Evolutionary conservation across 139 green algal species (phyloP).

Genomic region (Asterochloris sp.): DNA sequence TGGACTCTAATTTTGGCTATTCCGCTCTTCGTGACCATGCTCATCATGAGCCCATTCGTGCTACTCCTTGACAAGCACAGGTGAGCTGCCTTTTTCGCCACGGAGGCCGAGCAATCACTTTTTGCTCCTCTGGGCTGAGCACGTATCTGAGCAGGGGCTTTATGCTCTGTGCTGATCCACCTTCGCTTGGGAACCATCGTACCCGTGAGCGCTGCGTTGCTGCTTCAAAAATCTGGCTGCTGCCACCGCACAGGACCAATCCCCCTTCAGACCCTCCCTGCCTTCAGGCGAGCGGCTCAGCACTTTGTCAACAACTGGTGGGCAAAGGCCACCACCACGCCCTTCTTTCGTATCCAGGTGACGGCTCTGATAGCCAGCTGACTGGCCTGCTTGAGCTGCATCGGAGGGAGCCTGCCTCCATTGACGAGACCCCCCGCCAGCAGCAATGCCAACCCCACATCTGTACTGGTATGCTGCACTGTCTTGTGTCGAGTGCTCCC

Average conservation of each 20-base stretch:
- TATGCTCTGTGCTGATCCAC: too few species aligned
- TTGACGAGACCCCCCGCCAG: too few species aligned
- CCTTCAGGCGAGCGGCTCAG: slow-evolving; percentile 53
- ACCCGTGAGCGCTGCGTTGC: too few species aligned
- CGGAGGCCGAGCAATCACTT: neutral
- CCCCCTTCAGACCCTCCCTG: neutral
- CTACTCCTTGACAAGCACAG: slow-evolving; percentile 75
- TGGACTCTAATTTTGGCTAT: slow-evolving; percentile 74
- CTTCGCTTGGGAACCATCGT: too few species aligned
- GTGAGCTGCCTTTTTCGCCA: slow-evolving; percentile 22
- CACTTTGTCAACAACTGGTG: slow-evolving; percentile 94
- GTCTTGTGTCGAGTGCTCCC: too few species aligned
- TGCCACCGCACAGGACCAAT: neutral
- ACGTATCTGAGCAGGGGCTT: neutral
- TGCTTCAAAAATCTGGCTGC: neutral
- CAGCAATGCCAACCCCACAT: too few species aligned
- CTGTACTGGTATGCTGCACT: too few species aligned
- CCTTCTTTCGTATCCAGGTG: slow-evolving; percentile 81
- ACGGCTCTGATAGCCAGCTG: slow-evolving; percentile 10
- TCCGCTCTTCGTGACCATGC: slow-evolving; percentile 86
- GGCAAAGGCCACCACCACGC: slow-evolving; percentile 77
- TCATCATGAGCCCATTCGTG: slow-evolving; percentile 70
- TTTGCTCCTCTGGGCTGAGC: neutral
- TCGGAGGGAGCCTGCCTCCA: too few species aligned
- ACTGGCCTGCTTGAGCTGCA: too few species aligned